phyloP scores from a whole-genome alignment of 495 filamentous ascomycete genomes.

The Chaetomium cochliodes region DNA sequence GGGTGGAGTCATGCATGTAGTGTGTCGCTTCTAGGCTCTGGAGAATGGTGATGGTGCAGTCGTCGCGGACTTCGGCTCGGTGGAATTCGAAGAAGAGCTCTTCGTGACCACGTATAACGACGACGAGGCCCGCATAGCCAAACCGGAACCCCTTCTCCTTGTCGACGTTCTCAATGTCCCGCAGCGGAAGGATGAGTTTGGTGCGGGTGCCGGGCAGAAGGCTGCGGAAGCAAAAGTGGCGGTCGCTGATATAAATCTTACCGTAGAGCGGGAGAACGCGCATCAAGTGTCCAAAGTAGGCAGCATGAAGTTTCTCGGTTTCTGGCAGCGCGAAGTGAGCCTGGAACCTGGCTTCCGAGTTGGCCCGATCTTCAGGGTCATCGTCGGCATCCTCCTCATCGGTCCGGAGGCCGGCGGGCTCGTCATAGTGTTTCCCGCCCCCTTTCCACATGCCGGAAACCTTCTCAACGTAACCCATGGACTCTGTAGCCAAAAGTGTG shows the following conservation, averaged over 20 bases:
- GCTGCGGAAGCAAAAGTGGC: conserved; percentile 92
- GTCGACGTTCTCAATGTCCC: conserved; percentile 88
- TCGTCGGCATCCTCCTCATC: conserved; percentile 59
- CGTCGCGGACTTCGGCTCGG: conserved; percentile 72
- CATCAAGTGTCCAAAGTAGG: conserved; percentile 85
- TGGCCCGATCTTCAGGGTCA: conserved; percentile 60
- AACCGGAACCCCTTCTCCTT: conserved; percentile 95
- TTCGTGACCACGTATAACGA: conserved; percentile 90
- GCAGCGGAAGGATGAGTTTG: conserved; percentile 87
- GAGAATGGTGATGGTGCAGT: conserved; percentile 79
- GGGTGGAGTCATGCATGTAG: conserved; percentile 68
- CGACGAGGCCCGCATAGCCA: conserved; percentile 85
- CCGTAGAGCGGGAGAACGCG: conserved; percentile 91
- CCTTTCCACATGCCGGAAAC: conserved; percentile 98
- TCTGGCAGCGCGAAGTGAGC: conserved; percentile 85
- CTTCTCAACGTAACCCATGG: conserved; percentile 96
- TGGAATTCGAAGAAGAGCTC: conserved; percentile 97
- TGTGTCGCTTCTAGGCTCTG: conserved; percentile 70
- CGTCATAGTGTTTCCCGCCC: conserved; percentile 82
- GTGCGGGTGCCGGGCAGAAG: conserved; percentile 86
- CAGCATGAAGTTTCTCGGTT: conserved; percentile 82
- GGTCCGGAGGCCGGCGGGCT: conserved; percentile 64
- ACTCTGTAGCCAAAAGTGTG: conserved; percentile 80
- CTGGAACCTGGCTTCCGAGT: conserved; percentile 73
- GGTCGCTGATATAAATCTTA: conserved; percentile 91